Conservation (phyloP, 805 yeast genomes). For the Metschnikowia hibisci region DNA sequence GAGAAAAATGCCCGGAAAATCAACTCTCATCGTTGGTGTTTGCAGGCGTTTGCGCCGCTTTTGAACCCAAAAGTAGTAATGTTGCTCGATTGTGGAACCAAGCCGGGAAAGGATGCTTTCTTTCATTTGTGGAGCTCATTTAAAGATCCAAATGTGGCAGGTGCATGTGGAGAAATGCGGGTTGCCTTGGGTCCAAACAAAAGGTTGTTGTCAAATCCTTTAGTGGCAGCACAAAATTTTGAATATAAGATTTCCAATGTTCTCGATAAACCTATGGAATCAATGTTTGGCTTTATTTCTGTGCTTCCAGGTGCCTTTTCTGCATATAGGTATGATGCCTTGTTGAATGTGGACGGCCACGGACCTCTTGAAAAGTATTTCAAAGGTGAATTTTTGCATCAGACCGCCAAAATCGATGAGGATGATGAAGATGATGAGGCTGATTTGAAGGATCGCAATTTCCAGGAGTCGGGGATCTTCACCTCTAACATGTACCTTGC, state of each 20-base stretch:
- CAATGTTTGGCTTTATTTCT: constrained; percentile 59
- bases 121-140: constrained; percentile 62
- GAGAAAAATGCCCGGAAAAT: constrained; percentile 62
- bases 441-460: constrained; percentile 28
- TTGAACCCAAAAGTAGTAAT: constrained; percentile 56
- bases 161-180: constrained; percentile 72
- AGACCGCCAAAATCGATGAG: constrained; percentile 52
- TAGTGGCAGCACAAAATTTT: constrained; percentile 63
- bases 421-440: constrained; percentile 45
- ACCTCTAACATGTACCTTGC: constrained; percentile 68
- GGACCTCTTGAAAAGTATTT: constrained; percentile 65
- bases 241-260: constrained; percentile 66
- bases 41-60: constrained; percentile 58
- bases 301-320: constrained; percentile 70
- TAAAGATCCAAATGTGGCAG: constrained; percentile 53
- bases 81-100: constrained; percentile 62
- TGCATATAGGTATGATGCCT: constrained; percentile 58
- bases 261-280: constrained; percentile 63
- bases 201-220: constrained; percentile 40
- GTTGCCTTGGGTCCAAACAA: constrained; percentile 68
- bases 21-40: constrained; percentile 67
- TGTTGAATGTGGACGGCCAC: constrained; percentile 49
- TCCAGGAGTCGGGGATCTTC: constrained; percentile 51
- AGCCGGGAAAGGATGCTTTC: constrained; percentile 54
- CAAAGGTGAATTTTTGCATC: constrained; percentile 59